Evolutionary conservation across 306 rosid species (phyloP).

Genomic region (Hippophae rhamnoides): DNA sequence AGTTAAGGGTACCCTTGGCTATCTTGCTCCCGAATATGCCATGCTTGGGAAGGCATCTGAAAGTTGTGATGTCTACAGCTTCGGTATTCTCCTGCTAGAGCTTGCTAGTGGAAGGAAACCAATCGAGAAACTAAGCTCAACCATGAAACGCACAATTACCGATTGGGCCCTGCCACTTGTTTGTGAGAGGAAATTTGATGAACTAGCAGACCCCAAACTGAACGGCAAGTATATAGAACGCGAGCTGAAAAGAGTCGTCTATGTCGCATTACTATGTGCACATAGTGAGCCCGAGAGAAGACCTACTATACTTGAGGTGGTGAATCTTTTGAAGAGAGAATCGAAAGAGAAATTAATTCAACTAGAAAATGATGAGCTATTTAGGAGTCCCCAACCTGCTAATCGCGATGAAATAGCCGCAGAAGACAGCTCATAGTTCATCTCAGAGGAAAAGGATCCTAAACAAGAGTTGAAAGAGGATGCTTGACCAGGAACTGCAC

Average conservation of each 20-base stretch:
- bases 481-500: conserved; percentile 17
- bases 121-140: conserved; percentile 40
- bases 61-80: conserved; percentile 90
- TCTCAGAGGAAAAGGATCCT: conserved; percentile 55
- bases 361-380: conserved; percentile 58
- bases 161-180: conserved; percentile 95
- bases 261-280: conserved; percentile 59
- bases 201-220: conserved; percentile 71
- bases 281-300: conserved; percentile 64
- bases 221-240: conserved; percentile 61
- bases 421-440: conserved; percentile 66
- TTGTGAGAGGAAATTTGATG: conserved; percentile 49
- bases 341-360: conserved; percentile 52
- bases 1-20: conserved; percentile 97
- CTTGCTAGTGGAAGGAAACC: conserved; percentile 89
- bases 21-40: conserved; percentile 94
- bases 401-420: conserved; percentile 25
- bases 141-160: conserved; percentile 47
- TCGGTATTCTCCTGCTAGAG: conserved; percentile 85
- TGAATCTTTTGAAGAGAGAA: conserved; percentile 69
- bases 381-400: conserved; percentile 30
- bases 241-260: conserved; percentile 64
- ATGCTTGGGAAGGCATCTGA: conserved; percentile 87
- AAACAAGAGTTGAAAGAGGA: conserved; percentile 33
- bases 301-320: conserved; percentile 71